Base-by-base conservation (phyloP, 495 filamentous ascomycete species). In the Usnea hakonensis region DNA sequence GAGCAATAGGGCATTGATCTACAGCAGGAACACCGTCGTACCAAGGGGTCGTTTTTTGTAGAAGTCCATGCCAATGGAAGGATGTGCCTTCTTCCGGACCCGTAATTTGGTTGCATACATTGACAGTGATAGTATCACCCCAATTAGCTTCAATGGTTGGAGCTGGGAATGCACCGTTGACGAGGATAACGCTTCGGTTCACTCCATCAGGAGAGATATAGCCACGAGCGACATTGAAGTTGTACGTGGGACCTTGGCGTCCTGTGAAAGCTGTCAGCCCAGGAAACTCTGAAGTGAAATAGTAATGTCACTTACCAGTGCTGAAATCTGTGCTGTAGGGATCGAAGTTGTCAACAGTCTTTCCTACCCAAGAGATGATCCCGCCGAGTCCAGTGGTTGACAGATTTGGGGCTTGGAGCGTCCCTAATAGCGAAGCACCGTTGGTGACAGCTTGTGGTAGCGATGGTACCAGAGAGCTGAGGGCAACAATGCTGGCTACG, bases 111-210 rank as follows among this genome's bases (percentile, higher is more conserved):
- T 69, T 69, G 30, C 64, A 59, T 7, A 69, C 67, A 28, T 46
- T 60, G 46, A 69, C 55, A 28, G 35, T 50, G 58, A 69, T 55
- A 3, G 50, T 67, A 37, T 70, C 68, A 19, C 68, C 72, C 80
- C 83, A 85, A 60, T 88, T 74, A 9, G 82, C 85, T 53, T 78
- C 72, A 60, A 89, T 76, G 10, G 76, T 83, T 17, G 86, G 86
- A 26, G 68, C 73, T 0, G 73, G 73, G 53, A 71, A 74, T 52
- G 64, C 56, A 11, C 65, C 64, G 59, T 77, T 78, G 61, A 78
- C 58, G 11, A 77, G 76, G 0, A 68, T 78, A 64, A 61, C 75
- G 58, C 78, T 61, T 0, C 70, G 67, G 40, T 81, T 78, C 55
- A 81, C 78, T 71, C 28, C 72, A 67, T 68, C 81, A 63, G 66